Evolutionary conservation across 805 yeast genomes (phyloP).

Genomic region (Metschnikowia dekortorum): DNA sequence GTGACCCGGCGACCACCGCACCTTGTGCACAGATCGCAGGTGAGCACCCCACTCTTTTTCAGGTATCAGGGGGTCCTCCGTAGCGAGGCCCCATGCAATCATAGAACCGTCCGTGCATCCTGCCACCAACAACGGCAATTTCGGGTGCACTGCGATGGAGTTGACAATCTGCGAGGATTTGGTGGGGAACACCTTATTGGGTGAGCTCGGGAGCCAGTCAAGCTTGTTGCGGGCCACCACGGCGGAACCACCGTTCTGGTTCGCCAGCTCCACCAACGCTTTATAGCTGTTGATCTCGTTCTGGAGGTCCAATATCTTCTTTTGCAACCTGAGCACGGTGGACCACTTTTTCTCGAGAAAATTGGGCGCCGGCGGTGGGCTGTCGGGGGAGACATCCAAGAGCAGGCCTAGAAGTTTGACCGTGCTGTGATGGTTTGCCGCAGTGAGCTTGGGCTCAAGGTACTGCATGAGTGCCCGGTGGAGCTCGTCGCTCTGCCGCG

Average conservation of each 20-base stretch:
- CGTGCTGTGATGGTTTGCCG: neutral
- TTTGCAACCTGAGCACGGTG: constrained; percentile 76
- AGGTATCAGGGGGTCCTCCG: constrained; percentile 55
- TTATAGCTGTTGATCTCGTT: constrained; percentile 47
- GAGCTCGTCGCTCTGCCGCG: constrained; percentile 43
- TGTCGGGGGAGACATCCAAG: constrained; percentile 18
- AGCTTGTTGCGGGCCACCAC: constrained; percentile 24
- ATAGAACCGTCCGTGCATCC: constrained; percentile 73
- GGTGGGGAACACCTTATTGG: constrained; percentile 45
- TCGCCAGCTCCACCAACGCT: constrained; percentile 37
- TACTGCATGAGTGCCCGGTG: constrained; percentile 47
- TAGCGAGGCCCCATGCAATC: constrained; percentile 61
- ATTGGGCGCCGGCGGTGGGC: constrained; percentile 27
- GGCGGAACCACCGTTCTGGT: constrained; percentile 13
- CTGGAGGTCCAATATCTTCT: constrained; percentile 67
- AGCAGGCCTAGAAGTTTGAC: constrained; percentile 7
- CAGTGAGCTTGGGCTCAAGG: constrained; percentile 31
- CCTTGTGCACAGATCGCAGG: constrained; percentile 58
- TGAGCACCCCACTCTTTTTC: constrained; percentile 68
- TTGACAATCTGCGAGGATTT: constrained; percentile 55
- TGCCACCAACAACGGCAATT: constrained; percentile 57
- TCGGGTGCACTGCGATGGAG: constrained; percentile 68
- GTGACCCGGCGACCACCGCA: constrained; percentile 49
- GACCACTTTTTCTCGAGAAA: constrained; percentile 80
- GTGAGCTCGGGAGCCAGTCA: constrained; percentile 60